Evolutionary conservation across 164 flowering plant species (phyloP), one percentile per base, ranked within the genome.

Genomic region (Aristolochia californica): DNA sequence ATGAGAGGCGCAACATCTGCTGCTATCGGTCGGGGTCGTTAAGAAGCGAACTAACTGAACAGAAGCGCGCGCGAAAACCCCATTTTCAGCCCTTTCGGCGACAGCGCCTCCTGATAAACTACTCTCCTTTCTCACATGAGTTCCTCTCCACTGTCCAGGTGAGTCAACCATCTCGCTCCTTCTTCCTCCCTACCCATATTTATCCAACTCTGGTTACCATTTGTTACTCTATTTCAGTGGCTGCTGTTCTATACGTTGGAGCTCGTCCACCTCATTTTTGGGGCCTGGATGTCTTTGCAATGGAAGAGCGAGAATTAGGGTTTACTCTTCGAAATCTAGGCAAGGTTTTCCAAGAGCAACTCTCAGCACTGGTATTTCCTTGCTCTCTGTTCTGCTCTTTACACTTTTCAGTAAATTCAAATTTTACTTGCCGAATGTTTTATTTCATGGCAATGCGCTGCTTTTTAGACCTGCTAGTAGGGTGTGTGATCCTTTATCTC

Each of bases 211-310:
- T n/a, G 20, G 20, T 54, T 55, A 45, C 21, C 57, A 40, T 3
- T 62, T 34, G 56, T 26, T 45, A 28, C 48, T 47, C 49, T 52
- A 25, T 53, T 53, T 65, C 71, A 71, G 72, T 62, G 55, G 59
- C 59, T 68, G 80, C 44, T 61, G 70, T 55, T 75, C 69, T 22
- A 62, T 72, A 23, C 69, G 78, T 48, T 78, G 71, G 74, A 75
- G 59, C 61, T 77, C 77, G 24, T 75, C 77, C 24, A 70, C 69
- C 66, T 69, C 62, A 48, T 71, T 69, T 27, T 60, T 59, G 3
- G 71, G 60, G 30, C 43, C 66, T 5, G 75, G 72, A 53, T 59
- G 55, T 58, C 59, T 56, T 16, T 68, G 73, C 26, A 63, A 58
- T 65, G 56, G 55, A 9, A 12, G 30, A 2, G 47, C 48, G 30